Evolutionary conservation across 176 grass and related monocot species (phyloP).

Genomic region (Cenchrus purpureus): DNA sequence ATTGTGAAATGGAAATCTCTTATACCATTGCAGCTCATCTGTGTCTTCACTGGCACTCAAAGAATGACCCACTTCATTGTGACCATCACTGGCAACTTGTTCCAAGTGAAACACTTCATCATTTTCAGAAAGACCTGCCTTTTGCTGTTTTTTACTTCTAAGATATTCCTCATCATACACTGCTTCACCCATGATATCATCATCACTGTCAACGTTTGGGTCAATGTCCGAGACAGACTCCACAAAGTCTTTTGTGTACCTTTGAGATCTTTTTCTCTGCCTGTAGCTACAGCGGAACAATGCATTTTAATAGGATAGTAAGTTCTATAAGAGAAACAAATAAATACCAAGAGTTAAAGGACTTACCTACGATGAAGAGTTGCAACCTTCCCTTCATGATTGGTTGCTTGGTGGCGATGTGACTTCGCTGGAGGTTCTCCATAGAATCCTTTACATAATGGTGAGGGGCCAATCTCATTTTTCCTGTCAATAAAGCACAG

Average conservation of each 20-base stretch:
- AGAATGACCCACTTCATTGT: constrained; percentile 62
- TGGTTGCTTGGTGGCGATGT: constrained; percentile 58
- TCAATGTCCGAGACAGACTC: constrained; percentile 70
- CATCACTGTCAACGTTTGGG: constrained; percentile 65
- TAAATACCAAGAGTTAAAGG: constrained; percentile 5
- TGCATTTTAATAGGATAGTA: constrained; percentile 13
- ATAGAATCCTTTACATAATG: constrained; percentile 51
- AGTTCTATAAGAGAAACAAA: constrained; percentile 11
- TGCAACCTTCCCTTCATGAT: constrained; percentile 56
- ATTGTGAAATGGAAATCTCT: constrained; percentile 47
- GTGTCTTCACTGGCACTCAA: constrained; percentile 68
- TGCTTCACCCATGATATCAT: constrained; percentile 93
- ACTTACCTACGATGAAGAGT: constrained; percentile 73
- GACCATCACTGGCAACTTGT: constrained; percentile 50
- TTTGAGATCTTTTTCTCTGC: constrained; percentile 77
- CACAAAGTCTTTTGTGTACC: constrained; percentile 82
- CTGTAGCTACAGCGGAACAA: constrained; percentile 52
- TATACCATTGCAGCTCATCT: constrained; percentile 44
- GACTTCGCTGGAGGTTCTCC: constrained; percentile 54
- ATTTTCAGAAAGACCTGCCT: constrained; percentile 56
- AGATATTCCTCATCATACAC: constrained; percentile 95
- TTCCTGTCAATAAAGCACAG: constrained; percentile 50
- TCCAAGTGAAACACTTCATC: constrained; percentile 76
- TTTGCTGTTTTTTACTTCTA: constrained; percentile 62
- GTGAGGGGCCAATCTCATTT: constrained; percentile 61